Base-by-base conservation (phyloP, 805 yeast genomes). In the Lachancea meyersii region DNA sequence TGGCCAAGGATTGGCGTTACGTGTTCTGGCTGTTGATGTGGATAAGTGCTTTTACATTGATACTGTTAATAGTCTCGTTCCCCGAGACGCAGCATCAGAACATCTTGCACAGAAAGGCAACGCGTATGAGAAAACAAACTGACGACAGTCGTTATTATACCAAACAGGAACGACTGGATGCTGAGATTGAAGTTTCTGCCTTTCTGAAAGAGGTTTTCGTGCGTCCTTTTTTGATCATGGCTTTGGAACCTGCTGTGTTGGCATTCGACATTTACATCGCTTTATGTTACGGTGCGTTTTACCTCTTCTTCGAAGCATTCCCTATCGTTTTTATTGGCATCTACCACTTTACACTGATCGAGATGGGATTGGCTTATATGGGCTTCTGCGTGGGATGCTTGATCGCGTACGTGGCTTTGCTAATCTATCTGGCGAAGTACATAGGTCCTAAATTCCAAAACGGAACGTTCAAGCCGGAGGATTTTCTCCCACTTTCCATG, bases 231-330 rank as follows among this genome's bases (percentile, higher is more conserved):
- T 70, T 69, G 41, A 64, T 79, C 43, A 67, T 72, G n/a, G 24
- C 71, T 19, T 48, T 57, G 38, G 85, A 79, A 55, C 85, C 84
- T 0, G 75, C 75, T 20, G 72, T 79, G n/a, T 44, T 78, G 16
- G 64, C 77, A 23, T 70, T 77, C 45, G 70, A 78, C 52, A 17
- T 71, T 21, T 77, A 77, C 55, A 62, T 73, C 48, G 76, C 79
- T 0, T 51, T 78, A 39, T 64, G 70, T 5, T 79, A 79, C 56
- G 74, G 80, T 22, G 58, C 72, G 23, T 49, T 75, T 47, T 80
- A 76, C 55, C 56, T 77, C 18, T 79, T 75, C 67, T 76, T 79
- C 51, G 84, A 80, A 58, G 78, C 77, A 4, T 76, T 76, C 60
- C 85, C 86, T 8, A 64, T 78, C 28, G 77, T 75, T 2, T 80